Base-by-base conservation (phyloP, 2,329 filamentous ascomycete genomes). In the Diaporthe nobilis region DNA sequence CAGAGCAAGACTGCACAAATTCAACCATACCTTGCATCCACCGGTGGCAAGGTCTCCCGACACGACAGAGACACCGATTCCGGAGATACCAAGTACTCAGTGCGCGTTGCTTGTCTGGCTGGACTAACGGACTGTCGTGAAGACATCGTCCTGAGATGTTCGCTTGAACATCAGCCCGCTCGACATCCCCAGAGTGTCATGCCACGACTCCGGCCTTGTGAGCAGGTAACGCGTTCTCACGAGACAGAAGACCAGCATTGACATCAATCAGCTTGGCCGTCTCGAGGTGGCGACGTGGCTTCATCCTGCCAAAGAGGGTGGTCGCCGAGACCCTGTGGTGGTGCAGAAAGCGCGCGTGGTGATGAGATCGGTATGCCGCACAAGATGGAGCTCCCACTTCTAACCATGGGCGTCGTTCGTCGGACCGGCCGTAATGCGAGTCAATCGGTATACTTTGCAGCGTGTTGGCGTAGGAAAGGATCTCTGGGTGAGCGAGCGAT, bases 111-210 rank as follows among this genome's bases (percentile, higher is more conserved):
- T 28, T 20, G 4, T 70, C 47, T 42, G 65, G 47, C 49, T 28
- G 10, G 17, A 31, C 31, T 6, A 12, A 9, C 37, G 37, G 65
- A 39, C 17, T 34, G 34, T 42, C 51, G 10, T n/a, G 42, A 49
- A 31, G 17, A 53, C 47, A 42, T 28, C 49, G 17, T 22, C n/a
- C 34, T 42, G 65, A 28, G 15, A 42, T 31, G 65, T 20, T 53
- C 65, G 31, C 65, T 70, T 53, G 65, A 70, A 70, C 47, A 55
- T 42, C 34, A 22, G 49, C 49, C 31, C 20, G 47, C 7, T 53
- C 20, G 31, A 39, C 22, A n/a, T 17, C 13, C n/a, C 8, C 34
- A 25, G 9, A 28, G 49, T 15, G 34, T 15, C 22, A 28, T 55
- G 28, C 13, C 65, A 13, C n/a, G 17, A 31, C 9, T 39, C 15